Conservation (phyloP, 2,329 filamentous ascomycete genomes). For the Nakataea oryzae region DNA sequence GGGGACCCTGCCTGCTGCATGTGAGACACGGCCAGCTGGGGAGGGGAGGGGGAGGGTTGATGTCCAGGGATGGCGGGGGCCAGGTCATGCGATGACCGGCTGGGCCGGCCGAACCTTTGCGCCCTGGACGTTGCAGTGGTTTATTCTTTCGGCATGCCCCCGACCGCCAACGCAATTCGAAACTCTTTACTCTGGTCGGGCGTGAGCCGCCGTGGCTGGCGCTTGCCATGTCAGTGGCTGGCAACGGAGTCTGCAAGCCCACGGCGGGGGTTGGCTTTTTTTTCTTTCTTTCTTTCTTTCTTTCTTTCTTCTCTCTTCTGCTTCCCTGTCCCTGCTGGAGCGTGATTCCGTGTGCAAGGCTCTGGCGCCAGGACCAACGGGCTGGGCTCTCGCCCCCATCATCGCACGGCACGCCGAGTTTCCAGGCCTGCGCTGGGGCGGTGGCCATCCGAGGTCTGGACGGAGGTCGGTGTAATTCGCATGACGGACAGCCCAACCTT, state of each 20-base stretch:
- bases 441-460: background rate
- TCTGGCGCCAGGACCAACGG: too few relatives aligned
- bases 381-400: too few relatives aligned
- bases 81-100: background rate
- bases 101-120: background rate
- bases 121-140: background rate
- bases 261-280: too few relatives aligned
- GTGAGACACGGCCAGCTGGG: background rate
- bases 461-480: background rate
- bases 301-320: too few relatives aligned
- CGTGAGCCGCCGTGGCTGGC: background rate
- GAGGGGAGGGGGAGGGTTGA: background rate
- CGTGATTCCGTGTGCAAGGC: too few relatives aligned
- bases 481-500: background rate
- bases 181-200: background rate
- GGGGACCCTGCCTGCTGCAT: background rate
- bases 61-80: background rate
- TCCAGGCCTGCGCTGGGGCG: too few relatives aligned
- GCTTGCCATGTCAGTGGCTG: too few relatives aligned
- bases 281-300: too few relatives aligned
- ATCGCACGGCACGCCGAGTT: too few relatives aligned
- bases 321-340: too few relatives aligned
- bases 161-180: background rate
- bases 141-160: background rate
- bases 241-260: too few relatives aligned